Evolutionary conservation across 129 eudicot genomes (phyloP).

Genomic region (Solidago caesia): DNA sequence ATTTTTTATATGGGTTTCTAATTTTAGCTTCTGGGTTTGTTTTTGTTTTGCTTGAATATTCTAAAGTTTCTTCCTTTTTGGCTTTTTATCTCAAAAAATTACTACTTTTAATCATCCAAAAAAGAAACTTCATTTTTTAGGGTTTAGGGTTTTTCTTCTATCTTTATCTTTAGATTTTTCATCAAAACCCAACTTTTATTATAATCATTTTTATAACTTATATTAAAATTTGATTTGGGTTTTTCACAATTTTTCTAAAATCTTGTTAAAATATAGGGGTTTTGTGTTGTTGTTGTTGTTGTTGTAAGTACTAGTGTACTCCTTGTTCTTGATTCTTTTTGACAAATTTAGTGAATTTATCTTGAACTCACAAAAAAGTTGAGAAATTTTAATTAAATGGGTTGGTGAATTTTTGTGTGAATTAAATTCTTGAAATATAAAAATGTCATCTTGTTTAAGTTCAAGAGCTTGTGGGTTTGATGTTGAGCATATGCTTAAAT

Average conservation of each 20-base stretch:
- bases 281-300: neutral
- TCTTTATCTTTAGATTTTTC: constrained; percentile 7
- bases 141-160: constrained; percentile 45
- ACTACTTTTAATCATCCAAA: constrained; percentile 17
- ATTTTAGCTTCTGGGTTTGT: constrained; percentile 18
- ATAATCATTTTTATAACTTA: constrained; percentile 2
- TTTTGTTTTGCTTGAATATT: constrained; percentile 21
- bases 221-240: constrained; percentile 3
- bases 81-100: constrained; percentile 17
- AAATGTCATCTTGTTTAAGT: constrained; percentile 83
- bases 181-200: neutral
- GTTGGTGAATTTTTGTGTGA: neutral
- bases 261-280: neutral
- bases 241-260: neutral
- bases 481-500: constrained; percentile 65
- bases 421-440: constrained; percentile 8
- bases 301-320: neutral
- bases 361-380: neutral
- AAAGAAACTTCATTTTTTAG: constrained; percentile 14
- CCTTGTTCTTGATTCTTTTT: constrained; percentile 9
- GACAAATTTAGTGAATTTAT: neutral
- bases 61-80: constrained; percentile 23
- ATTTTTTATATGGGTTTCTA: constrained; percentile 23
- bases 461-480: constrained; percentile 71
- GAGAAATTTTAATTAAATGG: neutral